Evolutionary conservation across 2,329 filamentous ascomycete genomes (phyloP).

Genomic region (Sclerotinia sclerotiorum): DNA sequence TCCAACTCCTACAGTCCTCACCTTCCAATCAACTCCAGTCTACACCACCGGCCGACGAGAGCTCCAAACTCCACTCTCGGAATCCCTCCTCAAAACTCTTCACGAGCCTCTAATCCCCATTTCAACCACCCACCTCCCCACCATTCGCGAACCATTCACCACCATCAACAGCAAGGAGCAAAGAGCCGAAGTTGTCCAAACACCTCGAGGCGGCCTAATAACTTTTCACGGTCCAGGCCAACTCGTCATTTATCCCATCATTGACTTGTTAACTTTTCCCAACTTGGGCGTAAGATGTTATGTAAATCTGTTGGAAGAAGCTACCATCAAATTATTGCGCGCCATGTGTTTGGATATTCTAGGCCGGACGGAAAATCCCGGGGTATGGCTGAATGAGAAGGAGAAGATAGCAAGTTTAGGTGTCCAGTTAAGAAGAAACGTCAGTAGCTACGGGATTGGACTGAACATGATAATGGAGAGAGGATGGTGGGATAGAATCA

Average conservation of each 20-base stretch:
- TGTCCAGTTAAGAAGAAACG: constrained; percentile 82
- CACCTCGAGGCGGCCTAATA: constrained; percentile 77
- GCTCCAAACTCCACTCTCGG: constrained; percentile 47
- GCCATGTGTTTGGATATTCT: background rate
- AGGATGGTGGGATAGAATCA: constrained; percentile 69
- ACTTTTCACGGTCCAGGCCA: constrained; percentile 97
- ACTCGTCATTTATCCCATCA: constrained; percentile 84
- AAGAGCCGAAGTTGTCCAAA: constrained; percentile 40
- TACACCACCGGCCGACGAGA: constrained; percentile 92
- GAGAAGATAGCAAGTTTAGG: constrained; percentile 87
- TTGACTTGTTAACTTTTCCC: constrained; percentile 53
- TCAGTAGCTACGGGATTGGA: constrained; percentile 82
- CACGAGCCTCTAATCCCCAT: too few relatives aligned
- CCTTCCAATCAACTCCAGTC: constrained; percentile 78
- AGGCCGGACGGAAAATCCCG: constrained; percentile 59
- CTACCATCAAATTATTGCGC: background rate
- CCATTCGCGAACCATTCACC: background rate
- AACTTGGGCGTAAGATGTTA: constrained; percentile 3
- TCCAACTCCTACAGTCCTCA: constrained; percentile 66
- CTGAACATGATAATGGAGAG: constrained; percentile 70
- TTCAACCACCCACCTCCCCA: background rate
- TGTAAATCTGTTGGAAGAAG: constrained; percentile 6
- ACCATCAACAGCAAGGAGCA: background rate
- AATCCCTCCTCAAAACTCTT: constrained; percentile 48
- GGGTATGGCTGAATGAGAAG: constrained; percentile 33